phyloP scores from a whole-genome alignment of 2,329 filamentous ascomycete genomes.

The Periconia sp. region DNA sequence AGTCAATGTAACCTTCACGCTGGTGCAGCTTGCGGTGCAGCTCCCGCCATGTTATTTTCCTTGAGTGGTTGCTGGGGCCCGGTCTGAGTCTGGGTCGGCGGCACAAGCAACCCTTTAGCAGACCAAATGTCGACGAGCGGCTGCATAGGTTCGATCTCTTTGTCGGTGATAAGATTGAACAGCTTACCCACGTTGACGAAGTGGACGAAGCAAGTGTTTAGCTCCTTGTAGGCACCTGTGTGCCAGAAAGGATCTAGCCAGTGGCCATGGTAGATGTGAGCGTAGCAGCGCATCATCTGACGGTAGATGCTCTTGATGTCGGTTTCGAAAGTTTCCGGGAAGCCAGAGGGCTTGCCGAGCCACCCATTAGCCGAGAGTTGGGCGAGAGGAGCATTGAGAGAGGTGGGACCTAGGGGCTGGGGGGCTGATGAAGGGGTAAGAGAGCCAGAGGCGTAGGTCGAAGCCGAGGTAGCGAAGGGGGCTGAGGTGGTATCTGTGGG shows the following conservation, averaged over 20 bases:
- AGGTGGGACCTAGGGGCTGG: conserved; percentile 54
- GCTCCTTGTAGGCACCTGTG: conserved; percentile 54
- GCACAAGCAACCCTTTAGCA: conserved; percentile 82
- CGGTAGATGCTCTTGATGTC: conserved; percentile 77
- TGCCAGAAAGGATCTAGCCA: conserved; percentile 60
- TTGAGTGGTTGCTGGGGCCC: conserved; percentile 52
- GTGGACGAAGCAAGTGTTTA: conserved; percentile 61
- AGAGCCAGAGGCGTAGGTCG: conserved; percentile 62
- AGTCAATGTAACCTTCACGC: conserved; percentile 6
- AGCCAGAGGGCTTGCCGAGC: conserved; percentile 88
- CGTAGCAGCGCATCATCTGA: conserved; percentile 62
- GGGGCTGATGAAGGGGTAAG: conserved; percentile 52
- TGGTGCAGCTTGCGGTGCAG: conserved; percentile 23
- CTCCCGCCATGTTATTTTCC: conserved; percentile 22
- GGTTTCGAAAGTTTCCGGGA: conserved; percentile 60
- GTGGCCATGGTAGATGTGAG: conserved; percentile 59
- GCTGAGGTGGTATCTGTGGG: conserved; percentile 80
- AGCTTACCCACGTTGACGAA: conserved; percentile 73
- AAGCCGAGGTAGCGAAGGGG: conserved; percentile 63
- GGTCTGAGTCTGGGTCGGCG: conserved; percentile 12
- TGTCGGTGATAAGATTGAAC: conserved; percentile 77
- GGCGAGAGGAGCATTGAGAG: conserved; percentile 61
- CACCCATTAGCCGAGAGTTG: conserved; percentile 73
- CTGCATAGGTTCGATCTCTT: conserved; percentile 95
- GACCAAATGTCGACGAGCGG: conserved; percentile 91